phyloP scores from a whole-genome alignment of 495 filamentous ascomycete species.

The Xylaria castorea region DNA sequence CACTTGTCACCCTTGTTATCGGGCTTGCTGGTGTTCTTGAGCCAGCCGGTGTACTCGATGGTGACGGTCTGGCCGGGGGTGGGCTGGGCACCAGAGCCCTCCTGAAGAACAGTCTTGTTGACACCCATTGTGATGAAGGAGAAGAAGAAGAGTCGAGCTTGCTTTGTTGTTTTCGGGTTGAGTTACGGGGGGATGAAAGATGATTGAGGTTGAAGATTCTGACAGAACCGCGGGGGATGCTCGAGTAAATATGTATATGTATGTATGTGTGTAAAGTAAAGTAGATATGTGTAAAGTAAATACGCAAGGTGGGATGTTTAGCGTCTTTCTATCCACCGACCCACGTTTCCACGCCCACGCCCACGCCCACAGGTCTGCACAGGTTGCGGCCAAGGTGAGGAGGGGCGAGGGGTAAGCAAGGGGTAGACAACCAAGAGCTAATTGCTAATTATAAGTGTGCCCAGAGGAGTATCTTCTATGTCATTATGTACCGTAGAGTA shows the following conservation, averaged over 20 bases:
- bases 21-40: constrained; percentile 67
- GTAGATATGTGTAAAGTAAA: background rate
- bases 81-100: constrained; percentile 61
- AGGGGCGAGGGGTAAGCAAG: background rate
- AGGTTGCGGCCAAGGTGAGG: background rate
- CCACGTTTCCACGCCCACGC: constrained; percentile 8
- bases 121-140: constrained; percentile 54
- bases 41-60: constrained; percentile 84
- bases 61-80: constrained; percentile 68
- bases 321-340: constrained; percentile 8
- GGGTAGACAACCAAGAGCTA: background rate
- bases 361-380: no score
- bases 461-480: background rate
- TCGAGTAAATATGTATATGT: constrained; percentile 16
- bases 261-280: background rate
- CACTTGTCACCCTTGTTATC: constrained; percentile 57
- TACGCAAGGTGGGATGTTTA: constrained; percentile 29
- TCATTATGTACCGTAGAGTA: background rate
- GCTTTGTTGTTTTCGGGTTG: background rate
- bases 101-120: constrained; percentile 50
- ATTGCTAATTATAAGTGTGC: background rate
- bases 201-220: constrained; percentile 11
- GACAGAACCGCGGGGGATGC: background rate
- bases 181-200: background rate
- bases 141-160: constrained; percentile 7